Conservation (phyloP, 441 rosid genomes). For the Adansonia grandidieri region DNA sequence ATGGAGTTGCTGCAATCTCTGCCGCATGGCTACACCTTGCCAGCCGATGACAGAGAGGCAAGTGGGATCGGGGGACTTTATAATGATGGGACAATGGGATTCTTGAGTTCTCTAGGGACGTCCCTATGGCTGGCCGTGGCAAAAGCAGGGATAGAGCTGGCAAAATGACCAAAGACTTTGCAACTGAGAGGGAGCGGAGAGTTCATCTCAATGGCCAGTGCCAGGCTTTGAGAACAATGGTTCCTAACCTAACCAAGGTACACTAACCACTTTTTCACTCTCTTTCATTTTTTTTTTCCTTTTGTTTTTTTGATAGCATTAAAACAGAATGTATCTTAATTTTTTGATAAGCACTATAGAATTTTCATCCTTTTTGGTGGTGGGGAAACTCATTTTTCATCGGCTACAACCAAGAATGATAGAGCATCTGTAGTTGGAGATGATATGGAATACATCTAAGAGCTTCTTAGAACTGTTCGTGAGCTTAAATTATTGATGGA, state of each 20-base stretch:
- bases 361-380: neutral
- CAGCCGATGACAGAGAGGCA: constrained; percentile 39
- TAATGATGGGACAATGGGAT: constrained; percentile 51
- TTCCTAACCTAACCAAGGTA: constrained; percentile 86
- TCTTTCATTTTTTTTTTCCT: neutral
- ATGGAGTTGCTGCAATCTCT: constrained; percentile 56
- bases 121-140: constrained; percentile 40
- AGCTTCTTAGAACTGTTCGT: constrained; percentile 63
- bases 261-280: neutral
- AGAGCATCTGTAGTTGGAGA: constrained; percentile 83
- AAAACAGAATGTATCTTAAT: neutral
- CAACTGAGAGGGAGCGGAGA: constrained; percentile 80
- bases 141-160: constrained; percentile 49
- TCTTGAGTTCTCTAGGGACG: constrained; percentile 59
- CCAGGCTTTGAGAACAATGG: constrained; percentile 52
- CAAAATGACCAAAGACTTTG: constrained; percentile 56
- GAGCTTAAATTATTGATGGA: constrained; percentile 76
- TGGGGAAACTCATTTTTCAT: constrained; percentile 11
- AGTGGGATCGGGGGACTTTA: constrained; percentile 36
- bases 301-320: neutral
- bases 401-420: constrained; percentile 48
- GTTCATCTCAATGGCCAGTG: constrained; percentile 61
- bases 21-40: constrained; percentile 39
- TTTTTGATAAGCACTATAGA: neutral
- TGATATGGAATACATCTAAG: constrained; percentile 81